Conservation (phyloP, 1,284 basidiomycete genomes). For the Cryptococcus floricola region DNA sequence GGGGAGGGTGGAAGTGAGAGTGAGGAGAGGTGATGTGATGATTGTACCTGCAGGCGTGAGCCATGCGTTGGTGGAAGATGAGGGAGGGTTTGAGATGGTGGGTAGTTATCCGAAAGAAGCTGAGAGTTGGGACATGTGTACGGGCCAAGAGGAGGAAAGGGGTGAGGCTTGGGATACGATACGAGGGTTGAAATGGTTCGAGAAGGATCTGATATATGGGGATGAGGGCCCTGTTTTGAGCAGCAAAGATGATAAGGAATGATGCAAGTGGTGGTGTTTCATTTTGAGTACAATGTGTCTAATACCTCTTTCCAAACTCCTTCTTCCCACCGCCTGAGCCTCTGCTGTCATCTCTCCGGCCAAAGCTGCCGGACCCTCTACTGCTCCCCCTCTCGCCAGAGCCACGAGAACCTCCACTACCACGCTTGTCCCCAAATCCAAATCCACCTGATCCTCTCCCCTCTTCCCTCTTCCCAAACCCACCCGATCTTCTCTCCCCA, state of each 20-base stretch:
- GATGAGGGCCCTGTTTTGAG: constrained; percentile 39
- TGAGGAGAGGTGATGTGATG: constrained; percentile 50
- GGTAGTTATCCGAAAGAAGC: constrained; percentile 49
- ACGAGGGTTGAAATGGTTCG: constrained; percentile 46
- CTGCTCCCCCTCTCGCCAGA: background rate
- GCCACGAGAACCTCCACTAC: too few species aligned
- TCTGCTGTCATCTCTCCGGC: background rate
- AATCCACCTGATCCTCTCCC: too few species aligned
- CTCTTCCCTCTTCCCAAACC: too few species aligned
- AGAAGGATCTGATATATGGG: constrained; percentile 51
- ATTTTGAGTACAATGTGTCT: too few species aligned
- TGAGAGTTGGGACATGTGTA: constrained; percentile 51
- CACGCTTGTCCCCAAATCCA: too few species aligned
- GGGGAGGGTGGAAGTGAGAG: constrained; percentile 38
- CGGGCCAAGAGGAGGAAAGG: constrained; percentile 30
- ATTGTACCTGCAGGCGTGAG: constrained; percentile 52
- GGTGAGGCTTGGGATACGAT: constrained; percentile 40
- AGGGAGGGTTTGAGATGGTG: constrained; percentile 50
- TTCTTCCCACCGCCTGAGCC: too few species aligned
- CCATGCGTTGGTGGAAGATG: constrained; percentile 46
- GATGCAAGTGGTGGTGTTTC: too few species aligned
- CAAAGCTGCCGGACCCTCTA: background rate
- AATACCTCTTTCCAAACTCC: too few species aligned
- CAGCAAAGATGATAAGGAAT: background rate
- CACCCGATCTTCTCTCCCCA: too few species aligned